Evolutionary conservation across 176 grass and related monocot genomes (phyloP).

Genomic region (Coix lacrymajobi): DNA sequence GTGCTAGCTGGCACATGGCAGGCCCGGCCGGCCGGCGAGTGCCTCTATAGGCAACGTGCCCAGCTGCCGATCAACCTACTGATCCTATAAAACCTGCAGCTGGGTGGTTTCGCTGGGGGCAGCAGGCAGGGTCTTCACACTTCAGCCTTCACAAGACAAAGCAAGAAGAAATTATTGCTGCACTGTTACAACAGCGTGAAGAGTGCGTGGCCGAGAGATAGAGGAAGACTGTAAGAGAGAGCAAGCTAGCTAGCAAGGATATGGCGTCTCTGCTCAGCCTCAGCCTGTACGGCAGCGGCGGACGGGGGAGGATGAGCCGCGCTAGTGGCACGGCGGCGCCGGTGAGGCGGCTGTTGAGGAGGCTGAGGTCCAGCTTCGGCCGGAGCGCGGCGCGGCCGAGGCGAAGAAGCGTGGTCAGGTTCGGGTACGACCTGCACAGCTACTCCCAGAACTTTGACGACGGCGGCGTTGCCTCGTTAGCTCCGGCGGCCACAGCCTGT

Average conservation of each 20-base stretch:
- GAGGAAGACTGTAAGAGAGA: not conserved
- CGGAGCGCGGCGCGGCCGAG: not conserved
- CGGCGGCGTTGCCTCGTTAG: not conserved
- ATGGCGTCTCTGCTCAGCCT: not conserved
- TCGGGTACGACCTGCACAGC: constrained; percentile 18
- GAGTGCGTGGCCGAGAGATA: not conserved
- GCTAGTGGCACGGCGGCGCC: not conserved
- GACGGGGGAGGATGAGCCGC: not conserved
- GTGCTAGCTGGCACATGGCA: not conserved
- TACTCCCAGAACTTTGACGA: constrained; percentile 39
- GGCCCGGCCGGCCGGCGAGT: not conserved
- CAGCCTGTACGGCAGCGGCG: not conserved
- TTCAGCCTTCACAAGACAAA: not conserved
- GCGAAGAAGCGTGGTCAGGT: not conserved
- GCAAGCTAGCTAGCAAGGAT: too few species aligned
- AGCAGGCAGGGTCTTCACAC: not conserved
- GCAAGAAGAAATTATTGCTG: not conserved
- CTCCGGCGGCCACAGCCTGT: not conserved
- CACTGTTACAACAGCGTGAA: not conserved
- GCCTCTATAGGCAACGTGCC: not conserved
- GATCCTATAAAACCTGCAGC: not conserved
- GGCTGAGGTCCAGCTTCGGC: not conserved
- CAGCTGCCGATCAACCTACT: not conserved
- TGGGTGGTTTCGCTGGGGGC: not conserved
- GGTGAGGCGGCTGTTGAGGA: constrained; percentile 19